These are phyloP conservation scores for Isoetes taiwanensis DNA, from an alignment of 75 land plant genomes.

Conservation along the genomic window DNA sequence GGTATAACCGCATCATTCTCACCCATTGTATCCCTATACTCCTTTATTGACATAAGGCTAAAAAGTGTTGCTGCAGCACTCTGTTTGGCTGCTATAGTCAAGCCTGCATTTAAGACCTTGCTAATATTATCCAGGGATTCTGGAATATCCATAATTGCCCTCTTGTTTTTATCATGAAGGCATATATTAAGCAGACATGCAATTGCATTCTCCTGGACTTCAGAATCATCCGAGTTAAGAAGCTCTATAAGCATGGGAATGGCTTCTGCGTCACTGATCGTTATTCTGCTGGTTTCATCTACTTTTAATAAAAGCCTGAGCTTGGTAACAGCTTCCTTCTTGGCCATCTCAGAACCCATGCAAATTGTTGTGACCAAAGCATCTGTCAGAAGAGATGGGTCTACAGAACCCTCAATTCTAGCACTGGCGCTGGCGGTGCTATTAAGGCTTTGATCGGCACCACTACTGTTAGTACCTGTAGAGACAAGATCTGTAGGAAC, in stretches of 20 bases:
- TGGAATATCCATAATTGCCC: slow-evolving; percentile 41
- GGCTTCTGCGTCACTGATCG: slow-evolving; percentile 46
- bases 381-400: too few species aligned
- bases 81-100: slow-evolving; percentile 32
- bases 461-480: too few species aligned
- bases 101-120: slow-evolving; percentile 17
- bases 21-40: slow-evolving; percentile 53
- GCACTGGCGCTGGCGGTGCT: too few species aligned
- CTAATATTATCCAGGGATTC: slow-evolving; percentile 46
- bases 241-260: slow-evolving; percentile 36
- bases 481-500: too few species aligned
- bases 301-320: slow-evolving; percentile 42
- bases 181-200: slow-evolving; percentile 71
- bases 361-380: too few species aligned
- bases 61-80: slow-evolving; percentile 60
- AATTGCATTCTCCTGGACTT: slow-evolving; percentile 47
- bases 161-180: slow-evolving; percentile 28
- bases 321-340: slow-evolving; percentile 34
- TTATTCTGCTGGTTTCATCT: slow-evolving; percentile 33
- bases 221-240: slow-evolving; percentile 14
- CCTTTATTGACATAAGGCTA: slow-evolving; percentile 44
- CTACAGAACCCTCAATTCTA: too few species aligned
- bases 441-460: too few species aligned
- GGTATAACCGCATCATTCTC: slow-evolving; percentile 29
- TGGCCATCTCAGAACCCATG: too few species aligned